Conservation (phyloP, 2,329 filamentous ascomycete genomes). For the Penicillium sp. region DNA sequence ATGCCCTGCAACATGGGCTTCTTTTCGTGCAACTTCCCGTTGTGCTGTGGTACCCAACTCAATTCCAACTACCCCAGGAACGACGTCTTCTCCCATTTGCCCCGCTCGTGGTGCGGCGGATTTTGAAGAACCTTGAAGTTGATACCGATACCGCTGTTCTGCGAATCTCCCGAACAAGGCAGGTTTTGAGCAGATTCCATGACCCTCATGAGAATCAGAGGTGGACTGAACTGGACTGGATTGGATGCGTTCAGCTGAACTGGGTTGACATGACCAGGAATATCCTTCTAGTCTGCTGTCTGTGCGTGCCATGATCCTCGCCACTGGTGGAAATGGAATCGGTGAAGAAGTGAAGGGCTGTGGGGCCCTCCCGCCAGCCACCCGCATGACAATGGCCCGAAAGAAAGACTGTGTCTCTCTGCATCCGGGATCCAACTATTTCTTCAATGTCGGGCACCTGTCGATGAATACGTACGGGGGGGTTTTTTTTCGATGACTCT, state of each 20-base stretch:
- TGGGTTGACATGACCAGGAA: not conserved
- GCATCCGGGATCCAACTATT: not conserved
- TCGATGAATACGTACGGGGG: not conserved
- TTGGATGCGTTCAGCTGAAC: not conserved
- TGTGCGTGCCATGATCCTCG: not conserved
- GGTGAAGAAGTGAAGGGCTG: slow-evolving; percentile 5
- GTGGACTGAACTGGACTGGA: not conserved
- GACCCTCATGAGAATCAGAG: not conserved
- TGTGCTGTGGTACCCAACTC: slow-evolving; percentile 12
- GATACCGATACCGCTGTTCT: not conserved
- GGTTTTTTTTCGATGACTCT: not conserved
- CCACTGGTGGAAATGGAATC: slow-evolving; percentile 1
- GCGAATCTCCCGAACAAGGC: not conserved
- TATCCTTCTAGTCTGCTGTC: not conserved
- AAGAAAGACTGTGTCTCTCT: not conserved
- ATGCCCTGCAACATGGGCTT: slow-evolving; percentile 3
- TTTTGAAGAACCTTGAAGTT: not conserved
- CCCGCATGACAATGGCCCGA: not conserved
- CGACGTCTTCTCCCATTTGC: not conserved
- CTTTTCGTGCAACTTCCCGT: slow-evolving; percentile 5
- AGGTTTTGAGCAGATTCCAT: not conserved
- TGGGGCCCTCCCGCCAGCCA: slow-evolving; percentile 10
- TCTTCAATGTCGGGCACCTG: not conserved
- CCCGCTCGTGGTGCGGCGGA: slow-evolving; percentile 2
- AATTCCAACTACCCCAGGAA: slow-evolving; percentile 8